Percentiles rank a stretch among this genome's conserved stretches.
These are phyloP conservation scores for Isoetes engelmannii DNA, from an alignment of 83 land plant species.

Conservation along the genomic window DNA sequence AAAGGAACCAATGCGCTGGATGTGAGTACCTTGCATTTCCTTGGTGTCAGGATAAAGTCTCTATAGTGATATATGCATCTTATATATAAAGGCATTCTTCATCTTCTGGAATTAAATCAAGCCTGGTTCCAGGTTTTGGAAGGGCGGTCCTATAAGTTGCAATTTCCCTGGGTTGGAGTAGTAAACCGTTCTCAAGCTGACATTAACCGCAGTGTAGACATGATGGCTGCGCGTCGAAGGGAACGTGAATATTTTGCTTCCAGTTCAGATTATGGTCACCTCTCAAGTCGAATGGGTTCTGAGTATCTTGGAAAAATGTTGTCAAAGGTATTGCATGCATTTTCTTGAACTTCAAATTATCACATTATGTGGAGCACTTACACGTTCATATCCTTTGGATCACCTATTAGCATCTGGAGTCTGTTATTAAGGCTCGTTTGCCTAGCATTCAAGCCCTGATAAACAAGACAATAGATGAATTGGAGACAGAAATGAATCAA, in stretches of 20 bases:
- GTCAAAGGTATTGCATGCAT: constrained; percentile 44
- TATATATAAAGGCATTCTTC: too few relatives aligned
- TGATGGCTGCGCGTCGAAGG: constrained; percentile 66
- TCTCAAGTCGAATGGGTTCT: constrained; percentile 67
- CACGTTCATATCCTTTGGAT: not conserved
- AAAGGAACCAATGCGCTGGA: constrained; percentile 17
- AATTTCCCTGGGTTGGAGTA: constrained; percentile 73
- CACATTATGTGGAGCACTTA: not conserved
- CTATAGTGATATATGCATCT: too few relatives aligned
- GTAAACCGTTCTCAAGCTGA: constrained; percentile 77
- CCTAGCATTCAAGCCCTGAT: constrained; percentile 66
- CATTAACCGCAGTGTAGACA: constrained; percentile 68
- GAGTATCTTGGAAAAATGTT: constrained; percentile 63
- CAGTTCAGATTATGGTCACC: constrained; percentile 60
- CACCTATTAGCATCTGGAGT: constrained; percentile 66
- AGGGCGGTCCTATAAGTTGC: constrained; percentile 55
- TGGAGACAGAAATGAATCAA: constrained; percentile 62
- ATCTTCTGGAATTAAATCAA: too few relatives aligned
- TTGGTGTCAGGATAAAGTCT: too few relatives aligned
- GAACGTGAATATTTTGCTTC: constrained; percentile 59
- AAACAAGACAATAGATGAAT: constrained; percentile 63
- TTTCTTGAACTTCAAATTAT: constrained; percentile 1
- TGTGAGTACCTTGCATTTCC: not conserved
- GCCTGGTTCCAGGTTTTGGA: constrained; percentile 42
- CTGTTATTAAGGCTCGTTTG: constrained; percentile 65